A percentile compares a stretch with the other conserved stretches of the same genome.
Evolutionary conservation across 192 early-diverging fungal species (phyloP).

Genomic region (Phycomyces blakesleeanus): DNA sequence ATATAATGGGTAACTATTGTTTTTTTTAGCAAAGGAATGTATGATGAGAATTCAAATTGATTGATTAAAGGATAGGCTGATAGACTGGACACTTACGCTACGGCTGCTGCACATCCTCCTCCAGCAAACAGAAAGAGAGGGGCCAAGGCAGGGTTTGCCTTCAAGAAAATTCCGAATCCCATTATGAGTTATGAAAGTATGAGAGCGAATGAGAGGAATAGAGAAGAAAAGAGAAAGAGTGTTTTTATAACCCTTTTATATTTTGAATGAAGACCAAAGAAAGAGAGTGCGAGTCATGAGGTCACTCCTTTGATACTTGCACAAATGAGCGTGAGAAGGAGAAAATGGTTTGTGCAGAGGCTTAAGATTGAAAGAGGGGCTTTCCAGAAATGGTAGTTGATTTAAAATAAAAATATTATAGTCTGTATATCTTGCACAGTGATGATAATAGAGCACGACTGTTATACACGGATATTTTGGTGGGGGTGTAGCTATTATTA

Average conservation of each 20-base stretch:
- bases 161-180: constrained; percentile 22
- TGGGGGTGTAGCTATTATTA: too few species aligned
- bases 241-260: background rate
- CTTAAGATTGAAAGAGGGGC: too few species aligned
- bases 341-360: too few species aligned
- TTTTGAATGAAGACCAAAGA: background rate
- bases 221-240: constrained; percentile 1
- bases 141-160: constrained; percentile 26
- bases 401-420: too few species aligned
- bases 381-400: too few species aligned
- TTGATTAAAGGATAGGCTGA: background rate
- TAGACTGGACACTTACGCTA: constrained; percentile 13
- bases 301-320: too few species aligned
- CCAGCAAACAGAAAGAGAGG: constrained; percentile 31
- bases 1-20: background rate
- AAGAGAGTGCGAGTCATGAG: too few species aligned
- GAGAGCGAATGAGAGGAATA: constrained; percentile 5
- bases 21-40: background rate
- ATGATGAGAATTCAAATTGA: background rate
- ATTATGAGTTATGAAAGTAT: background rate
- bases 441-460: too few species aligned
- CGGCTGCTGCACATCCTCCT: constrained; percentile 23
- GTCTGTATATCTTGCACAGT: too few species aligned
- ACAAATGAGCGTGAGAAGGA: too few species aligned
- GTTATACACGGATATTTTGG: too few species aligned